A percentile compares a stretch with the other conserved stretches of the same genome.
Evolutionary conservation across 2,329 filamentous ascomycete species (phyloP).

Genomic region (Lachnellula cervina): DNA sequence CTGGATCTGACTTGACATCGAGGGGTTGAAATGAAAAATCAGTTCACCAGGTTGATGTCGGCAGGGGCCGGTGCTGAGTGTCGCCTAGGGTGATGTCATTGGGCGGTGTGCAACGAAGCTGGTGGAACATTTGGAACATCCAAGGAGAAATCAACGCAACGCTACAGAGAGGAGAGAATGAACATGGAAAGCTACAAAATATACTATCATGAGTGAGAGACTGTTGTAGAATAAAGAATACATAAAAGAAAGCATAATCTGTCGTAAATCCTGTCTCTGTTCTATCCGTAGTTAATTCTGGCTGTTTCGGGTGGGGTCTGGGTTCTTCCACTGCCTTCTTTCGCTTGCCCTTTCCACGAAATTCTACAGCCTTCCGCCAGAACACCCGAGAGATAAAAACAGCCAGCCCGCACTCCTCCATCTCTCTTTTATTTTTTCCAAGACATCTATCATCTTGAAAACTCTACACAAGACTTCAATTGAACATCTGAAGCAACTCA

Average conservation of each 20-base stretch:
- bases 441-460: neutral
- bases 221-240: neutral
- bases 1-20: neutral
- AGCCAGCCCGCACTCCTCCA: neutral
- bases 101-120: neutral
- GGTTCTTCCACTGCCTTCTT: neutral
- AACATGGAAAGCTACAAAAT: too few relatives aligned
- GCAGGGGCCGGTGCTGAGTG: neutral
- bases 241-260: neutral
- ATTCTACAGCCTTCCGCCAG: neutral
- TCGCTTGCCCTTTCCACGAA: neutral
- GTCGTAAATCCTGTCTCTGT: neutral
- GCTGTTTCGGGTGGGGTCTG: neutral
- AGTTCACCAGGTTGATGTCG: neutral
- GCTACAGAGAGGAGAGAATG: neutral
- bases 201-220: too few relatives aligned
- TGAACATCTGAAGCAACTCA: neutral
- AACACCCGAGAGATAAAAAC: neutral
- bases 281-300: neutral
- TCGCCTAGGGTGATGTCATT: neutral
- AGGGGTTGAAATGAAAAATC: neutral
- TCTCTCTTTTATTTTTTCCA: neutral
- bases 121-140: neutral
- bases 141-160: neutral
- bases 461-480: neutral